These are phyloP conservation scores for Schizosaccharomyces osmophilus DNA, from an alignment of 805 yeast genomes.

Conservation along the genomic window DNA sequence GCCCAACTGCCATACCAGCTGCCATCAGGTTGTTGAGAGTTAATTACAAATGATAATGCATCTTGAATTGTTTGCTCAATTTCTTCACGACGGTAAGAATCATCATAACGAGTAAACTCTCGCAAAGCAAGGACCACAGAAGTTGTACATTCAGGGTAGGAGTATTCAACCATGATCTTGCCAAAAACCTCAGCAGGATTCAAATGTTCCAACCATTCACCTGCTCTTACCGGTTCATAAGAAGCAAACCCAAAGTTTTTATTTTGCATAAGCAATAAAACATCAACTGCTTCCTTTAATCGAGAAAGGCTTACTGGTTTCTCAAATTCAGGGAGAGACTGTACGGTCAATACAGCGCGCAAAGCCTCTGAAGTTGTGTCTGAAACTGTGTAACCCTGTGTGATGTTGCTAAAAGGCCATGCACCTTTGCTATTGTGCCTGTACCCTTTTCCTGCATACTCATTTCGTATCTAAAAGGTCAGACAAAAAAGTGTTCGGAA, in stretches of 20 bases:
- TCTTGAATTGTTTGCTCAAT: conserved; percentile 43
- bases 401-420: conserved; percentile 89
- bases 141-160: conserved; percentile 95
- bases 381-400: conserved; percentile 87
- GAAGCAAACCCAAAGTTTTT: conserved; percentile 79
- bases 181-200: conserved; percentile 97
- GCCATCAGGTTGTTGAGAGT: conserved; percentile 55
- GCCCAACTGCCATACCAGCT: conserved; percentile 99
- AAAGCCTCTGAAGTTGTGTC: conserved; percentile 93
- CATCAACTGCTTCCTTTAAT: conserved; percentile 49
- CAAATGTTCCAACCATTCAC: conserved; percentile 46
- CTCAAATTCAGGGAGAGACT: conserved; percentile 30
- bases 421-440: conserved; percentile 72
- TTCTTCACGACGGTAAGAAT: conserved; percentile 39
- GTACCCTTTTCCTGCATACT: conserved; percentile 51
- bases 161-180: conserved; percentile 94
- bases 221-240: conserved; percentile 66
- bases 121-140: conserved; percentile 75
- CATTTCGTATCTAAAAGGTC: conserved; percentile 30
- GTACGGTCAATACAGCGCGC: conserved; percentile 82
- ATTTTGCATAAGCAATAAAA: conserved; percentile 55
- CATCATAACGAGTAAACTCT: conserved; percentile 36
- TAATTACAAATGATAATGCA: conserved; percentile 49
- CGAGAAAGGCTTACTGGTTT: conserved; percentile 27
- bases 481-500: not conserved